Base-by-base conservation (phyloP, 1,139 yeast species). In the Sugiyamaella neomexicana region DNA sequence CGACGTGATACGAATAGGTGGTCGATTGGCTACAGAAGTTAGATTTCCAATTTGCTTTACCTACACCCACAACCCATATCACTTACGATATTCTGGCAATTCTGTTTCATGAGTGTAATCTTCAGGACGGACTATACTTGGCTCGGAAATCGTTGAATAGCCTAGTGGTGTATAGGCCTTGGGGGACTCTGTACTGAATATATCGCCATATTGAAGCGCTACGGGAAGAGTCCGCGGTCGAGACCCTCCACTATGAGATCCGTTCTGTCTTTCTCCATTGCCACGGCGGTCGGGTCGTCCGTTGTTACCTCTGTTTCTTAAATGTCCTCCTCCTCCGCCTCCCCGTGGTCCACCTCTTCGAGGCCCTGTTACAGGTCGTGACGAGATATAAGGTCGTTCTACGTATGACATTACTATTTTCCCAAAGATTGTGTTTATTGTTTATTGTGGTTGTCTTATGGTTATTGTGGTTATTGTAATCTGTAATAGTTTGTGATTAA, bases 81-180 rank as follows among this genome's bases (percentile, higher is more conserved):
- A 58, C 65, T 55, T 50, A 61, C 65, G 67, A 55, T 63, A 65
- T 38, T 54, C 46, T 1, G 70, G 70, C 41, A 66, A 50, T 1
- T 66, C 62, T 5, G 60, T 49, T 34, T 65, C 69, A 23, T 59
- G 63, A 41, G 56, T 59, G 53, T 57, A 66, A 41, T 67, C 68
- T 20, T 60, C 62, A 6, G 66, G 62, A 2, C 53, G 50, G 10
- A 67, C 53, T 17, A 61, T 62, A 2, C 52, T 34, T 3, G 68
- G 66, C 6, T 54, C 57, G 1, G 57, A 46, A 10, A 43, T 13
- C 7, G 64, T 65, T 3, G 59, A 55, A 51, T 67, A 67, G 12
- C 66, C 70, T 29, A 67, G 55, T 3, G 71, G 71, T 3, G 67
- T 64, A 54, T 62, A 67, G 2, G 70, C 68, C 52, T 65, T 67